phyloP scores from a whole-genome alignment of 768 basidiomycete species.

The Pleurotus tuber-regium region DNA sequence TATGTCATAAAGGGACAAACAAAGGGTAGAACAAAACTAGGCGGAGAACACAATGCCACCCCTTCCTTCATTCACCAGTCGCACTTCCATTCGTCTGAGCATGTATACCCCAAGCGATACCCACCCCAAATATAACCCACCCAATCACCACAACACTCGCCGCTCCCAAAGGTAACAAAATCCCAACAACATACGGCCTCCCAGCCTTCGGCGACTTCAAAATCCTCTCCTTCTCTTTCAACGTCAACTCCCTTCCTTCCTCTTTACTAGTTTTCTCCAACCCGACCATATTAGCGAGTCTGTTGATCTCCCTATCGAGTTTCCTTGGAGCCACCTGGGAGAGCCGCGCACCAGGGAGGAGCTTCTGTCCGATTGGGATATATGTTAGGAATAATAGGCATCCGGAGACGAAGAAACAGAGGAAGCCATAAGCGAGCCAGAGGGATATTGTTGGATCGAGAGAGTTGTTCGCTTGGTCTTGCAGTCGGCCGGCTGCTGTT shows the following conservation, averaged over 20 bases:
- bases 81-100: constrained; percentile 28
- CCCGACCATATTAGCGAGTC: constrained; percentile 18
- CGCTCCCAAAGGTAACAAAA: constrained; percentile 20
- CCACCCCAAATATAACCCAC: constrained; percentile 41
- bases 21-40: no score
- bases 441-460: constrained; percentile 34
- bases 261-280: constrained; percentile 11
- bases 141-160: constrained; percentile 31
- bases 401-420: constrained; percentile 32
- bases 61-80: constrained; percentile 23
- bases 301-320: constrained; percentile 27
- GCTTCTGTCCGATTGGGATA: constrained; percentile 13
- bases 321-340: constrained; percentile 31
- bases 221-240: constrained; percentile 23
- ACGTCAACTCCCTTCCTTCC: constrained; percentile 12
- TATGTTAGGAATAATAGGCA: constrained; percentile 26
- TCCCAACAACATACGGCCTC: constrained; percentile 8
- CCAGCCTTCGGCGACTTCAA: constrained; percentile 28
- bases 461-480: constrained; percentile 33
- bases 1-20: not conserved
- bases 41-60: no score
- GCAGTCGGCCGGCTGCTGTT: constrained; percentile 37
- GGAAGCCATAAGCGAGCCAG: constrained; percentile 38
- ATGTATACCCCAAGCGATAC: constrained; percentile 41
- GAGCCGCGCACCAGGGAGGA: constrained; percentile 37